These are phyloP conservation scores for Podila clonocystis DNA, from an alignment of 192 early-diverging fungal species.

Conservation along the genomic window DNA sequence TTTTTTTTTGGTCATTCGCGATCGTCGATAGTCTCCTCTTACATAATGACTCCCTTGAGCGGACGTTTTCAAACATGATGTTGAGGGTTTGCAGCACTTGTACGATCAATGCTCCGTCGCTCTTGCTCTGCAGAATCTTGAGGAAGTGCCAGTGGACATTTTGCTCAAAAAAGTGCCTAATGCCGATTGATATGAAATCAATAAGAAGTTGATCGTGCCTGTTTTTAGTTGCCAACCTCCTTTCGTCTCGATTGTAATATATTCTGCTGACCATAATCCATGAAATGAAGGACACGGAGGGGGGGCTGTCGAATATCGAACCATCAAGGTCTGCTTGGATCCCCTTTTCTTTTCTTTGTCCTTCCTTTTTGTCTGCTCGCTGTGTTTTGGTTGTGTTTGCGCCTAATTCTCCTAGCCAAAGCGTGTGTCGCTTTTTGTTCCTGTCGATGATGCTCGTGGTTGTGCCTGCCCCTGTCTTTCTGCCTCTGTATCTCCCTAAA, in stretches of 20 bases:
- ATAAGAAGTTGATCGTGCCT: not conserved
- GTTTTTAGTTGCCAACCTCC: not conserved
- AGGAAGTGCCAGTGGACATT: slow-evolving; percentile 47
- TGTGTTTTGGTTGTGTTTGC: too few species aligned
- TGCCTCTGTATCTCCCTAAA: not conserved
- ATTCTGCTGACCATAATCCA: too few species aligned
- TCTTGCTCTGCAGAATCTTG: slow-evolving; percentile 48
- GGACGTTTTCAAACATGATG: slow-evolving; percentile 63
- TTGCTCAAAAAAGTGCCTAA: slow-evolving; percentile 55
- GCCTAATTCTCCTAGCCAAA: too few species aligned
- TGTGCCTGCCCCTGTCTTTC: slow-evolving; percentile 7
- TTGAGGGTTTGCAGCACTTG: slow-evolving; percentile 64
- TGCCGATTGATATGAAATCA: not conserved
- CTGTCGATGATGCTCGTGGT: not conserved
- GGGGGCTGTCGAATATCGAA: too few species aligned
- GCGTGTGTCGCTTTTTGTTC: not conserved
- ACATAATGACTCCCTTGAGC: slow-evolving; percentile 56
- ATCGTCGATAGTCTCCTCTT: not conserved
- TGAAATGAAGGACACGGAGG: too few species aligned
- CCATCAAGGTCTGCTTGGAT: too few species aligned
- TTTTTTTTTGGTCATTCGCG: too few species aligned
- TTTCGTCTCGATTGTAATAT: too few species aligned
- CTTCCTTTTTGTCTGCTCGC: too few species aligned
- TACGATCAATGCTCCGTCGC: slow-evolving; percentile 43
- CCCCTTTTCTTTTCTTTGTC: too few species aligned